These are phyloP conservation scores for Thinopyrum elongatum DNA, from an alignment of 176 grass and related monocot genomes.

Conservation along the genomic window DNA sequence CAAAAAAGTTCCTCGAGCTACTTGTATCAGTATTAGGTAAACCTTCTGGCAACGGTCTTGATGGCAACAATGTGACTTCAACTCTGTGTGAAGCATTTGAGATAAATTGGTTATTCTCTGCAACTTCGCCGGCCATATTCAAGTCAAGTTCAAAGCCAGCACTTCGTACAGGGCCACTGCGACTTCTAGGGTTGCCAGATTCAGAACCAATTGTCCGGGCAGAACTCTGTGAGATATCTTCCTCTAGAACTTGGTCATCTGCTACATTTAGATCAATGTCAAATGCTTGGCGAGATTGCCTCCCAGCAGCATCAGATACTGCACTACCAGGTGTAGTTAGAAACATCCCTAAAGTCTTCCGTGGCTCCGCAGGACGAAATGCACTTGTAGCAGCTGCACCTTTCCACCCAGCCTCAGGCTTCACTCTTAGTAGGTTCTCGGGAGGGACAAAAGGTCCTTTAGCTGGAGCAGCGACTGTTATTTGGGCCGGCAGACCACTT, in stretches of 20 bases:
- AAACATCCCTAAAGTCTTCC: conserved; percentile 59
- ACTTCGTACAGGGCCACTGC: conserved; percentile 22
- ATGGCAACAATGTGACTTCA: conserved; percentile 48
- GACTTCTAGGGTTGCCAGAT: conserved; percentile 32
- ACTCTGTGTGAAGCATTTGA: conserved; percentile 30
- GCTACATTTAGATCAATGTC: conserved; percentile 86
- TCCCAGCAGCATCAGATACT: conserved; percentile 39
- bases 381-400: conserved; percentile 86
- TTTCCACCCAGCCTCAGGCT: conserved; percentile 79
- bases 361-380: conserved; percentile 69
- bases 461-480: conserved; percentile 68
- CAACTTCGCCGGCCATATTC: conserved; percentile 55
- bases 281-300: conserved; percentile 40
- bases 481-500: conserved; percentile 43
- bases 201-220: conserved; percentile 52
- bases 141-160: conserved; percentile 75
- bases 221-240: conserved; percentile 46
- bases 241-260: conserved; percentile 63
- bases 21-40: conserved; percentile 32
- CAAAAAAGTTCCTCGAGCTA: conserved; percentile 68
- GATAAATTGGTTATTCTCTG: conserved; percentile 51
- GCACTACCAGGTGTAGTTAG: conserved; percentile 29
- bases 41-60: conserved; percentile 35
- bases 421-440: conserved; percentile 59
- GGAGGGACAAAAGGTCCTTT: conserved; percentile 75